These are phyloP conservation scores for Debaryomyces hansenii DNA, from an alignment of 805 yeast genomes.

Conservation along the genomic window DNA sequence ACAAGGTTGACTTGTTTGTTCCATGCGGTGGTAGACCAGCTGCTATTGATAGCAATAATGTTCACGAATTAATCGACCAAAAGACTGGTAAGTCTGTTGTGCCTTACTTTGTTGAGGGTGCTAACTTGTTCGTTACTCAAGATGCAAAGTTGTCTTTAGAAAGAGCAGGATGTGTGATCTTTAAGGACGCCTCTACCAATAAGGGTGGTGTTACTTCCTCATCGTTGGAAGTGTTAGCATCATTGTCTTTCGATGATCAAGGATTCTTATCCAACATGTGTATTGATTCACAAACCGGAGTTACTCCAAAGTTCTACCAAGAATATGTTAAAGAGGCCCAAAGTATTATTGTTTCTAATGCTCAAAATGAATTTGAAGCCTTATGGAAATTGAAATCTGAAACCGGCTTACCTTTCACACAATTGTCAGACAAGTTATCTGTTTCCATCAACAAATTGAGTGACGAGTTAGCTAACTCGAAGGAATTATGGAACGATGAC, in stretches of 20 bases:
- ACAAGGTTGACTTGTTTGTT: slow-evolving; percentile 78
- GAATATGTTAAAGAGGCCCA: slow-evolving; percentile 87
- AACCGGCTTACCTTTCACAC: slow-evolving; percentile 63
- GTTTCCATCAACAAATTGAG: slow-evolving; percentile 79
- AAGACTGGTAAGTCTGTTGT: slow-evolving; percentile 74
- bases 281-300: slow-evolving; percentile 51
- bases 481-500: slow-evolving; percentile 85
- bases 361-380: slow-evolving; percentile 80
- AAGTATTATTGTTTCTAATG: slow-evolving; percentile 70
- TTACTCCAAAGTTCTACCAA: slow-evolving; percentile 72
- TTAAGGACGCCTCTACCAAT: slow-evolving; percentile 96
- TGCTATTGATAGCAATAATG: slow-evolving; percentile 86
- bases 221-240: slow-evolving; percentile 91
- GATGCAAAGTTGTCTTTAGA: slow-evolving; percentile 87
- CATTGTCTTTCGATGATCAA: slow-evolving; percentile 84
- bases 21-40: slow-evolving; percentile 99
- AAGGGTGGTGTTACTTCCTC: slow-evolving; percentile 99
- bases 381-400: slow-evolving; percentile 74
- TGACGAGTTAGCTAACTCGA: slow-evolving; percentile 79
- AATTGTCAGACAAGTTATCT: slow-evolving; percentile 80
- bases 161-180: slow-evolving; percentile 79
- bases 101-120: slow-evolving; percentile 95
- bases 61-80: slow-evolving; percentile 65
- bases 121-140: slow-evolving; percentile 93
- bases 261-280: slow-evolving; percentile 82